Percentiles rank a stretch among this genome's conserved stretches.
These are phyloP conservation scores for Chaetomium olivaceum DNA, from an alignment of 2,329 filamentous ascomycete genomes.

Conservation along the genomic window DNA sequence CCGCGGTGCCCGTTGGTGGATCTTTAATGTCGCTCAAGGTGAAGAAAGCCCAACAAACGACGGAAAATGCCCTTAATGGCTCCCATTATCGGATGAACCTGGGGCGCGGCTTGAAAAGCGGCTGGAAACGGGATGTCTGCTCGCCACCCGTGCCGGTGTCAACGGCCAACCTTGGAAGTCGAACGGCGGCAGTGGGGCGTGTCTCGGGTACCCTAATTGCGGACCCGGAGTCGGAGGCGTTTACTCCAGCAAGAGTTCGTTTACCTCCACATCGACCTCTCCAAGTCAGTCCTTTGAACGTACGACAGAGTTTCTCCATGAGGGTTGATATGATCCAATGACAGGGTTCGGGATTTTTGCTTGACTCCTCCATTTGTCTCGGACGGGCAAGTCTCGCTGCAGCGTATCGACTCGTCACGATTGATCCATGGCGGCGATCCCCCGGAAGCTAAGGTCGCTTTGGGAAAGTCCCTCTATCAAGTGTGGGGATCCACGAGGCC, in stretches of 20 bases:
- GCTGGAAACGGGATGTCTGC: constrained; percentile 17
- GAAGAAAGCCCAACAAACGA: constrained; percentile 4
- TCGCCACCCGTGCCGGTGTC: constrained; percentile 22
- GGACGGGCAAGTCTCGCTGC: background rate
- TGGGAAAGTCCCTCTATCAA: background rate
- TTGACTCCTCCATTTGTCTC: background rate
- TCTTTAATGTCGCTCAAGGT: background rate
- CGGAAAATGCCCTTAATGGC: background rate
- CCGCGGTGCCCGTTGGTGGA: background rate
- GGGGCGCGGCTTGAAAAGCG: constrained; percentile 10
- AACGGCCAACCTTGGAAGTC: constrained; percentile 22
- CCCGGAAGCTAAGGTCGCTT: constrained; percentile 6
- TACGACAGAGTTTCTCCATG: background rate
- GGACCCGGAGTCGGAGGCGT: background rate
- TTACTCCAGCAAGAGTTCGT: too few relatives aligned
- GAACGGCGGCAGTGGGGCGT: constrained; percentile 20
- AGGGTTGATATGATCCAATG: background rate
- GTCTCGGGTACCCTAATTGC: constrained; percentile 25
- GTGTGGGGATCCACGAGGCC: constrained; percentile 10
- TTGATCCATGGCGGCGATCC: constrained; percentile 21
- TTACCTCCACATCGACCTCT: background rate
- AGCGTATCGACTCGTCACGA: background rate
- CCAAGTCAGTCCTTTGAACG: background rate
- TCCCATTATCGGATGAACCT: constrained; percentile 8
- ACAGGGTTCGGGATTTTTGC: background rate